Evolutionary conservation across 2,329 filamentous ascomycete genomes (phyloP).

Genomic region (Domatiomyces catenatus): DNA sequence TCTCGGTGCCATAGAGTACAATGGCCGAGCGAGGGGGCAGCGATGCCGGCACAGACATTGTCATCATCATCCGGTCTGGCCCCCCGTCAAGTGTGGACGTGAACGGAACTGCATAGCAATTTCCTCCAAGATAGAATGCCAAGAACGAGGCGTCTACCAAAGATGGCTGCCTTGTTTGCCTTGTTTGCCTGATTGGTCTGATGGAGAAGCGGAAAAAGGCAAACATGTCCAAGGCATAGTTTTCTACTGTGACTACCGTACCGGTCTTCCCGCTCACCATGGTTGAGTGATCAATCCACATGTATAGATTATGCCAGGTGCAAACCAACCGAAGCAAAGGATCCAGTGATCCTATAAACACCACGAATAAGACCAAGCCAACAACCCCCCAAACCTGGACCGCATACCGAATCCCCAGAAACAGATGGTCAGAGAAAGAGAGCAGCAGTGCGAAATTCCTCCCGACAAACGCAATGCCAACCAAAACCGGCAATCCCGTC

Average conservation of each 20-base stretch:
- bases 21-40: constrained; percentile 33
- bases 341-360: not conserved
- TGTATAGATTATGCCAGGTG: not conserved
- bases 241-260: not conserved
- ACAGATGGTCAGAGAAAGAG: not conserved
- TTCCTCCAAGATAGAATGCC: too few species aligned
- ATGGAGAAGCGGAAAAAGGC: not conserved
- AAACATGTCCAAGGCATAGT: not conserved
- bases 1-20: constrained; percentile 86
- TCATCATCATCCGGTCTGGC: not conserved
- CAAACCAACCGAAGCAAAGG: not conserved
- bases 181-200: too few species aligned
- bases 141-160: too few species aligned
- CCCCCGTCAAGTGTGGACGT: too few species aligned
- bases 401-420: not conserved
- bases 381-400: not conserved
- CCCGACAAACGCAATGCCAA: not conserved
- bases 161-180: too few species aligned
- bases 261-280: not conserved
- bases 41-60: not conserved
- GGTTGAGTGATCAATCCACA: not conserved
- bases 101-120: too few species aligned
- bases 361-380: not conserved
- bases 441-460: not conserved
- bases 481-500: not conserved